Conservation (phyloP, 345 rosid genomes). For the Rubroshorea leprosula region DNA sequence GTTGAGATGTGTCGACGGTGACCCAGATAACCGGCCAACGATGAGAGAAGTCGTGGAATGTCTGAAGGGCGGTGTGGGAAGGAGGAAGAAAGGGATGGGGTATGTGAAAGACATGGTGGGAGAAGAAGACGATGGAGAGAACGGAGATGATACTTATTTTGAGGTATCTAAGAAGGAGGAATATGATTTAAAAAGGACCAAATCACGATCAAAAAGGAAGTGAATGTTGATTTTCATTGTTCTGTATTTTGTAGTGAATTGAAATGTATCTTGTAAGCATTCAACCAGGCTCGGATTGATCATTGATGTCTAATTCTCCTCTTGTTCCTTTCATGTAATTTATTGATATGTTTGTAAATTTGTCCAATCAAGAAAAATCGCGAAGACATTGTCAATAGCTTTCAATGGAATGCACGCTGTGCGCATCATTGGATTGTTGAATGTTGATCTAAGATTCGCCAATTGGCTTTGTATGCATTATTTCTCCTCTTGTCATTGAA, state of each 20-base stretch:
- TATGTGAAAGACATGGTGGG: conserved; percentile 1
- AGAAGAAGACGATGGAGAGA: conserved; percentile 6
- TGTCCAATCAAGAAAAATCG: background rate
- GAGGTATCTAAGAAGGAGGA: conserved; percentile 15
- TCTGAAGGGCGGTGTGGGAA: conserved; percentile 32
- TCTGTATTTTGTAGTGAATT: too few relatives aligned
- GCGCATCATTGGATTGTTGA: too few relatives aligned
- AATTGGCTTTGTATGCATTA: too few relatives aligned
- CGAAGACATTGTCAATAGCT: background rate
- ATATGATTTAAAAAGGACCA: background rate
- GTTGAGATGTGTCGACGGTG: conserved; percentile 38
- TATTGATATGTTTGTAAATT: conserved; percentile 2
- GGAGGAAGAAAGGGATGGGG: conserved; percentile 23
- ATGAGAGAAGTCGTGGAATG: conserved; percentile 54
- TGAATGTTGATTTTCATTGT: conserved; percentile 1
- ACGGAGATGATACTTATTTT: conserved; percentile 9
- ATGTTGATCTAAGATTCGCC: too few relatives aligned
- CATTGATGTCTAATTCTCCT: background rate
- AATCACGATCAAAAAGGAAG: background rate
- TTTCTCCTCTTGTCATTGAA: too few relatives aligned
- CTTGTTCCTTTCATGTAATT: conserved; percentile 3
- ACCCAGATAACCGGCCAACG: conserved; percentile 46
- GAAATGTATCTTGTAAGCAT: too few relatives aligned
- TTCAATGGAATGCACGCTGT: background rate
- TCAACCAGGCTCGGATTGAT: too few relatives aligned